Evolutionary conservation across 345 rosid genomes (phyloP).

Genomic region (Rhizophora apiculata): DNA sequence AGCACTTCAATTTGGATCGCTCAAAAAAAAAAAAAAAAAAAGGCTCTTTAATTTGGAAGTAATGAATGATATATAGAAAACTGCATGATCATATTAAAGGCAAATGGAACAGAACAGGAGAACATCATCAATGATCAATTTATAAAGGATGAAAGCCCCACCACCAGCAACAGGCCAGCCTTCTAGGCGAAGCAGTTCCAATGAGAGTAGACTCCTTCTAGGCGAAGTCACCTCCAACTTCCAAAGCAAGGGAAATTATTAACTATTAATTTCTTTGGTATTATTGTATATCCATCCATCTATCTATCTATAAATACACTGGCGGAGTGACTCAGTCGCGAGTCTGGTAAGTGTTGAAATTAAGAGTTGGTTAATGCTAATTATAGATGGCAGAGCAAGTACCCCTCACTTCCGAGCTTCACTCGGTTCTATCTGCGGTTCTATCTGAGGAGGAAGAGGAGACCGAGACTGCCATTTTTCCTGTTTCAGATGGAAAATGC

Average conservation of each 20-base stretch:
- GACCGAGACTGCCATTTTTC: slow-evolving; percentile 11
- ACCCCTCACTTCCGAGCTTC: background rate
- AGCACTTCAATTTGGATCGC: too few species aligned
- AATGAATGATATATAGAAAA: too few species aligned
- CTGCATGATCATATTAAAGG: too few species aligned
- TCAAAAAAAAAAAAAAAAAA: too few species aligned
- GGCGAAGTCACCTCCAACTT: slow-evolving; percentile 2
- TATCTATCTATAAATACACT: too few species aligned
- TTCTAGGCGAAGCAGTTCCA: background rate
- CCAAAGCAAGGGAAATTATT: background rate
- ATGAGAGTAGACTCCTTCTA: background rate
- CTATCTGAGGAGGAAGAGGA: background rate
- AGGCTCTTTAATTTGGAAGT: too few species aligned
- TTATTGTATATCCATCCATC: background rate
- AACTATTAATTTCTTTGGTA: too few species aligned
- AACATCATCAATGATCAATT: too few species aligned
- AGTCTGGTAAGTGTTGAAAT: background rate
- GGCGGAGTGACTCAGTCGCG: background rate
- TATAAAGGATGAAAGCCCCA: too few species aligned
- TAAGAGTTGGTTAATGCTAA: background rate
- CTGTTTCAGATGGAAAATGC: slow-evolving; percentile 46
- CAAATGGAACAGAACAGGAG: too few species aligned
- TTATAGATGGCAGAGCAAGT: slow-evolving; percentile 1
- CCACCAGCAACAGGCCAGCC: too few species aligned
- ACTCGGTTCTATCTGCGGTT: slow-evolving; percentile 16